phyloP scores from a whole-genome alignment of 345 rosid species.

The Citrus reticulata region DNA sequence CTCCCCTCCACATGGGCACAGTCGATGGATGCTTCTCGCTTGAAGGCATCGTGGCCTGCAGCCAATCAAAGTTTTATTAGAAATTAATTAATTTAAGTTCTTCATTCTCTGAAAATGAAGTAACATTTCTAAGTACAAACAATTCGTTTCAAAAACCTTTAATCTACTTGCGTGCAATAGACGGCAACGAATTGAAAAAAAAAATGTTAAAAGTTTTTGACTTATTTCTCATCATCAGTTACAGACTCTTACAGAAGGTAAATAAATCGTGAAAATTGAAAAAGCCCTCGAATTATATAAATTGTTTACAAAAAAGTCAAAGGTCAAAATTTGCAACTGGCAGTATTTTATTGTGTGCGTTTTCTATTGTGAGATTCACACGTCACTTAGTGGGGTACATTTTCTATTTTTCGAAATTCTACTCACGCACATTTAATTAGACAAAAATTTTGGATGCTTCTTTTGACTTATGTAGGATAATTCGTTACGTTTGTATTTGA shows the following conservation, averaged over 20 bases:
- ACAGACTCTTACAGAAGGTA: too few species aligned
- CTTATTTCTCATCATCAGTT: too few species aligned
- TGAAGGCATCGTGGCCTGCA: slow-evolving; percentile 76
- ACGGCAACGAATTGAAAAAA: background rate
- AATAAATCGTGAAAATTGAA: too few species aligned
- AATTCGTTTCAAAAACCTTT: background rate
- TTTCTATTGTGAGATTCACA: background rate
- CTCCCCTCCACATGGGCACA: slow-evolving; percentile 75
- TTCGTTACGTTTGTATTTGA: background rate
- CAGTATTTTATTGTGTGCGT: background rate
- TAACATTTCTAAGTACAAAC: too few species aligned
- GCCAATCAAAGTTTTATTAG: background rate
- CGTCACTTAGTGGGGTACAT: background rate
- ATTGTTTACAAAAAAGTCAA: background rate
- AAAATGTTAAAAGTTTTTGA: background rate
- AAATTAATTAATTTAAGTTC: background rate
- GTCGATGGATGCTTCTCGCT: slow-evolving; percentile 65
- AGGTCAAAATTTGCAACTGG: background rate
- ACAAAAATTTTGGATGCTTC: too few species aligned
- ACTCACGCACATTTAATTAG: too few species aligned
- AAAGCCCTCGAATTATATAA: too few species aligned
- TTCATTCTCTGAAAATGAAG: background rate
- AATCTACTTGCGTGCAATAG: background rate
- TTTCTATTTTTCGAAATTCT: too few species aligned
- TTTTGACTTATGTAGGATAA: too few species aligned